Evolutionary conservation across 495 filamentous ascomycete species (phyloP).

Genomic region (Neurospora sp.): DNA sequence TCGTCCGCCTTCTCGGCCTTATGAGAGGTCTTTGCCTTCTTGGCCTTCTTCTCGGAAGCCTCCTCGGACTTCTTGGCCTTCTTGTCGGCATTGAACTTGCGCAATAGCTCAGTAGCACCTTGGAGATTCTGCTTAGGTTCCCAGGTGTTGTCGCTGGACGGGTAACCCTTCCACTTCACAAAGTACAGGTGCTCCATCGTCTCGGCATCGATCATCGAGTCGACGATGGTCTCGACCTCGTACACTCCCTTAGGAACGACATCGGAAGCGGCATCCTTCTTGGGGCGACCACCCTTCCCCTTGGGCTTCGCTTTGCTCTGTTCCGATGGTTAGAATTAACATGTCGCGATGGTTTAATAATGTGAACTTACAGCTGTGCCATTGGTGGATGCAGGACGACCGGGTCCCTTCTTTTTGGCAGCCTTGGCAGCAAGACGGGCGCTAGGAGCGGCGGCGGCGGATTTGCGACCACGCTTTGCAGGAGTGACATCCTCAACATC

Average conservation of each 20-base stretch:
- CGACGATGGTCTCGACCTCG: slow-evolving; percentile 30
- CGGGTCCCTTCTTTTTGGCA: slow-evolving; percentile 10
- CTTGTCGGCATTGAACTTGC: slow-evolving; percentile 18
- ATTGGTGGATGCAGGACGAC: slow-evolving; percentile 10
- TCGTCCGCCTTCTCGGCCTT: background rate
- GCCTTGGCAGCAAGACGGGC: slow-evolving; percentile 18
- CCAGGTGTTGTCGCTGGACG: slow-evolving; percentile 28
- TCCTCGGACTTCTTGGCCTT: slow-evolving; percentile 10
- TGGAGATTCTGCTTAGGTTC: slow-evolving; percentile 29
- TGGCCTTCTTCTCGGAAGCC: slow-evolving; percentile 1
- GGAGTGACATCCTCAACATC: background rate
- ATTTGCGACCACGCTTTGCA: slow-evolving; percentile 15
- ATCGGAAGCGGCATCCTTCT: slow-evolving; percentile 5
- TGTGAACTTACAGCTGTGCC: slow-evolving; percentile 4
- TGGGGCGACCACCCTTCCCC: slow-evolving; percentile 9
- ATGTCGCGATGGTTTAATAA: too few relatives aligned
- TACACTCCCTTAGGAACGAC: slow-evolving; percentile 16
- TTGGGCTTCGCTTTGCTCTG: slow-evolving; percentile 11
- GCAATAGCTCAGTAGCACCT: slow-evolving; percentile 15
- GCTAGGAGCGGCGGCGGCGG: slow-evolving; percentile 8
- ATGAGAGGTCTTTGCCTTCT: background rate
- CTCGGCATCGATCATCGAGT: slow-evolving; percentile 20
- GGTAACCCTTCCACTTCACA: slow-evolving; percentile 34
- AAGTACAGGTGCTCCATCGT: slow-evolving; percentile 24
- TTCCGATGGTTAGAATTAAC: background rate